phyloP scores from a whole-genome alignment of 2,329 filamentous ascomycete genomes.

The Lecanicillium sp. region DNA sequence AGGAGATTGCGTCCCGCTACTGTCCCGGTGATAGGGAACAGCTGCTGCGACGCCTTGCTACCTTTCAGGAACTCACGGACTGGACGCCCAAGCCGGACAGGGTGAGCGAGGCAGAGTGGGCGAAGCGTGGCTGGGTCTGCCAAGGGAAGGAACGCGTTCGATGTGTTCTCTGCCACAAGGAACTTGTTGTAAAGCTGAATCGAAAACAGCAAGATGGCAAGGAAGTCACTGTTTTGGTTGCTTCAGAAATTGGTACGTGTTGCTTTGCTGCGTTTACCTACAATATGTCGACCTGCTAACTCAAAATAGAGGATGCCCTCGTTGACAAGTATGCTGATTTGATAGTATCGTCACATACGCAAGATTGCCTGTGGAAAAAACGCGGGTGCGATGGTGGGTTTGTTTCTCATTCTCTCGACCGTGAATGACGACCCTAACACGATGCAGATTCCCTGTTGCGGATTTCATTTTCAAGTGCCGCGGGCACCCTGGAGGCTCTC shows the following conservation, averaged over 20 bases:
- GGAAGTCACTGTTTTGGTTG: slow-evolving; percentile 42
- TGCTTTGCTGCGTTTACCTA: background rate
- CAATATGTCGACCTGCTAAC: slow-evolving; percentile 13
- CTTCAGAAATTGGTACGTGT: slow-evolving; percentile 48
- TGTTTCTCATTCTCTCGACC: slow-evolving; percentile 6
- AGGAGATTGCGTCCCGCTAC: slow-evolving; percentile 53
- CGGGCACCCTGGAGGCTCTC: slow-evolving; percentile 47
- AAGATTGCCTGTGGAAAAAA: slow-evolving; percentile 78
- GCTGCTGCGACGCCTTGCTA: slow-evolving; percentile 72
- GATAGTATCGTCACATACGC: slow-evolving; percentile 66
- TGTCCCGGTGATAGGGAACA: slow-evolving; percentile 78
- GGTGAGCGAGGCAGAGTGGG: slow-evolving; percentile 89
- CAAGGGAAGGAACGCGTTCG: slow-evolving; percentile 74
- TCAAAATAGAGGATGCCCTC: slow-evolving; percentile 48
- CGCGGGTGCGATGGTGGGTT: slow-evolving; percentile 73
- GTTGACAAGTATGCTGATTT: slow-evolving; percentile 68
- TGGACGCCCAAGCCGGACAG: slow-evolving; percentile 89
- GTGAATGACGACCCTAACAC: slow-evolving; percentile 13
- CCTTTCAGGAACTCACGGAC: slow-evolving; percentile 82
- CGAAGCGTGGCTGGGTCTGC: slow-evolving; percentile 86
- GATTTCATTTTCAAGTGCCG: slow-evolving; percentile 54
- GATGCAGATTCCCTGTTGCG: slow-evolving; percentile 48
- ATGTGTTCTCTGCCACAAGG: slow-evolving; percentile 77
- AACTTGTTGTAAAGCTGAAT: slow-evolving; percentile 73
- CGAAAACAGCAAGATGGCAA: slow-evolving; percentile 48